phyloP scores from a whole-genome alignment of 176 grass and related monocot species.

The Lolium perenne region DNA sequence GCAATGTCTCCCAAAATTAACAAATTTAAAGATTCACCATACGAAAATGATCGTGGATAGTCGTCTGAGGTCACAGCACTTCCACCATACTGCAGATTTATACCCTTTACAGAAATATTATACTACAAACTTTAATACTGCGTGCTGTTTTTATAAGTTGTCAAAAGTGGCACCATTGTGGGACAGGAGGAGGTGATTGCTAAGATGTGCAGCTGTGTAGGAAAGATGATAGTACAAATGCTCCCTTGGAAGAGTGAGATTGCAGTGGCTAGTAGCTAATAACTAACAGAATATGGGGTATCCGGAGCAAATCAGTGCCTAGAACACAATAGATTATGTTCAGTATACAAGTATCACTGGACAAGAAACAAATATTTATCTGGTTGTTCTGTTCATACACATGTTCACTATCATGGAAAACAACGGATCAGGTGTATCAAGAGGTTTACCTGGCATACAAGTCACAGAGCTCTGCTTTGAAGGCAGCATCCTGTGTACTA shows the following conservation, averaged over 20 bases:
- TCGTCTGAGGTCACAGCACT: neutral
- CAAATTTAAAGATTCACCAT: neutral
- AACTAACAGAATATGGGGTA: neutral
- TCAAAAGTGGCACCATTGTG: neutral
- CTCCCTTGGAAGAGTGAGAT: neutral
- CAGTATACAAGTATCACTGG: conserved; percentile 1
- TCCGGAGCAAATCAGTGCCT: neutral
- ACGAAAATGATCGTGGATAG: neutral
- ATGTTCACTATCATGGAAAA: conserved; percentile 20
- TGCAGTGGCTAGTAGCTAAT: neutral
- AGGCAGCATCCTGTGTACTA: conserved; percentile 79
- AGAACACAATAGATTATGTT: neutral
- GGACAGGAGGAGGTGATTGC: no score
- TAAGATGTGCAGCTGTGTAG: no score
- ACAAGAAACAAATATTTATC: neutral
- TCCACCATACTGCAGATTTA: neutral
- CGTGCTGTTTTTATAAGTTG: neutral
- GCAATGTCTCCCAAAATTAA: conserved; percentile 14
- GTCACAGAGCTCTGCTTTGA: conserved; percentile 90
- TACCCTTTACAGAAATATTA: conserved; percentile 4
- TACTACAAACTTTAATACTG: conserved; percentile 13
- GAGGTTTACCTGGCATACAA: conserved; percentile 73
- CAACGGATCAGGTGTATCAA: conserved; percentile 4
- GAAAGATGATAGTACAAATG: neutral
- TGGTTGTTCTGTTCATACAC: neutral